These are phyloP conservation scores for Arthroderma sp. DNA, from an alignment of 2,329 filamentous ascomycete species.

Conservation along the genomic window DNA sequence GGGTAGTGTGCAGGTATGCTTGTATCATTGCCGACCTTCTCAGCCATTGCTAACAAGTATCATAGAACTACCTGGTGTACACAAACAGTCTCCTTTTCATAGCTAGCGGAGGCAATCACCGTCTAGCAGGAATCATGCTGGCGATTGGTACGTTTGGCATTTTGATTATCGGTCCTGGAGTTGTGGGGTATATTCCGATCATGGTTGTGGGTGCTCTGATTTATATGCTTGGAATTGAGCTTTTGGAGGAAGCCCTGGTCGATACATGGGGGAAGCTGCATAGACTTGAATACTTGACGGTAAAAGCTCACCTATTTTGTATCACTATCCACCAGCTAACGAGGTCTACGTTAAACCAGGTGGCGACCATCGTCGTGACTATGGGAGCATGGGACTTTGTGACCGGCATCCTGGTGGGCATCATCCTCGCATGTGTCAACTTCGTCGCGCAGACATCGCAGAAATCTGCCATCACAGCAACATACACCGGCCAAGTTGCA, in stretches of 20 bases:
- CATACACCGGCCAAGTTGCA: conserved; percentile 80
- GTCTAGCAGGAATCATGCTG: conserved; percentile 74
- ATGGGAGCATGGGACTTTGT: conserved; percentile 99
- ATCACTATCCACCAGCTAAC: neutral
- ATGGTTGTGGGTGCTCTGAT: conserved; percentile 96
- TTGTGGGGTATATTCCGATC: conserved; percentile 89
- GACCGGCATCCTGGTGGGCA: conserved; percentile 80
- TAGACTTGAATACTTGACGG: conserved; percentile 75
- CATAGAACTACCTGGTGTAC: conserved; percentile 88
- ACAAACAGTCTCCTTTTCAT: conserved; percentile 98
- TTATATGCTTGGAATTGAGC: conserved; percentile 85
- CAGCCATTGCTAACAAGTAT: conserved; percentile 10
- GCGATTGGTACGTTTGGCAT: conserved; percentile 68
- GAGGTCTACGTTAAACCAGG: conserved; percentile 31
- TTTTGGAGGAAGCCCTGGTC: conserved; percentile 78
- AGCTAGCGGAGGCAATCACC: conserved; percentile 74
- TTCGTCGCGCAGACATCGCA: conserved; percentile 85
- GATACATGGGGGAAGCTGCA: conserved; percentile 81
- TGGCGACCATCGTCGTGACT: conserved; percentile 77
- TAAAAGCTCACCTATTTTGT: conserved; percentile 28
- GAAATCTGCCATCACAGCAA: conserved; percentile 75
- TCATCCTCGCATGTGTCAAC: conserved; percentile 79
- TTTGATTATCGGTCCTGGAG: conserved; percentile 70
- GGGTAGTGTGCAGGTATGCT: conserved; percentile 62
- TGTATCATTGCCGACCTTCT: neutral